Evolutionary conservation across 352 stramenopile species (phyloP), one percentile per base, ranked within the genome.

Genomic region (Phytophthora pini): DNA sequence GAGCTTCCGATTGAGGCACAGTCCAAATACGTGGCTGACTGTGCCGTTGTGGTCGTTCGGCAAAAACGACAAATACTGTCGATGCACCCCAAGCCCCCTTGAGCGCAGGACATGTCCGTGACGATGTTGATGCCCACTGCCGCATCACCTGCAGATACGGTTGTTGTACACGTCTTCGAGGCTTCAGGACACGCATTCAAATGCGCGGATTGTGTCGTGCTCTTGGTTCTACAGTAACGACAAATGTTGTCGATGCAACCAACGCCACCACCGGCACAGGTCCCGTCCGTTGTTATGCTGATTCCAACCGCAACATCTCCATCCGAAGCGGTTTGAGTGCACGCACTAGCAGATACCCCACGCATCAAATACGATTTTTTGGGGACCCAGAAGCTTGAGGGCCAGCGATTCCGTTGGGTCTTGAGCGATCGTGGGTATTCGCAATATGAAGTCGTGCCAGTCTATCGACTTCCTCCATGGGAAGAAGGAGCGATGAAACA

Each of bases 71-170:
- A 78, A 2, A 69, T 40, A 22, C 39, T 64, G 24, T 66, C 38
- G 24, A 78, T 66, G 32, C 70, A 78, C 26, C 65, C 70, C 20
- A 74, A 43, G 31, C 65, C 70, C 26, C 70, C 70, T 22, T 43
- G 55, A 17, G 36, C 50, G 58, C 70, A 78, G n/a, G 40, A 58
- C 12, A 20, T 17, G 44, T 78, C 70, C 13, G 65, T 66, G 27
- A 66, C 64, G 24, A 75, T 62, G 26, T 67, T 52, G 29, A 78
- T 78, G 2, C 70, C 70, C 24, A 63, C 51, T 0, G 56, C 40
- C 22, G 53, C 40, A 32, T 78, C 66, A 11, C 70, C 70, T 10
- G 63, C 53, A 17, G 65, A 66, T 7, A 66, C 54, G 8, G 47
- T 51, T 22, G 31, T 47, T 34, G 27, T 39, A 24, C 61, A 71